Conservation (phyloP, 106 monocot genomes). For the Dendrobium officinale region DNA sequence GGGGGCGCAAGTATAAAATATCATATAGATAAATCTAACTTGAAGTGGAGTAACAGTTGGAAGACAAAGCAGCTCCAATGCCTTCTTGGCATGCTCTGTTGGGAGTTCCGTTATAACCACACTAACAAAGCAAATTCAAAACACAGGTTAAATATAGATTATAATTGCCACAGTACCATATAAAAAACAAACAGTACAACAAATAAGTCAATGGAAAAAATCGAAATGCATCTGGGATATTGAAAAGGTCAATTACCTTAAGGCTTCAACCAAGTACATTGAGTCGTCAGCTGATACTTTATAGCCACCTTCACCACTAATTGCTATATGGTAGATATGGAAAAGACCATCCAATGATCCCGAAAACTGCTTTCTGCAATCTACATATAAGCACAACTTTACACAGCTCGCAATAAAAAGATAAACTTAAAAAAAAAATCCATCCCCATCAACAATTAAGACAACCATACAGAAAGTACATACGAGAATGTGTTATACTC, state of each 20-base stretch:
- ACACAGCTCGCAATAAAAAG: background rate
- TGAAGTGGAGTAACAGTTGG: conserved; percentile 65
- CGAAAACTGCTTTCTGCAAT: conserved; percentile 71
- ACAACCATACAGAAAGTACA: background rate
- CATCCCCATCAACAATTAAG: background rate
- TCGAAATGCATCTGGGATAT: background rate
- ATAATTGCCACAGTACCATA: background rate
- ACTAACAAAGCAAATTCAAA: conserved; percentile 32
- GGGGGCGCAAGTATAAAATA: background rate
- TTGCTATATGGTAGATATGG: conserved; percentile 79
- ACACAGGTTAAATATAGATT: background rate
- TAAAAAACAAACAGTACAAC: background rate
- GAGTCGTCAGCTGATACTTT: conserved; percentile 83
- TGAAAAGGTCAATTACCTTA: conserved; percentile 44
- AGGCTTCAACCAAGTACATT: conserved; percentile 87
- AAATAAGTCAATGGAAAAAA: conserved; percentile 1
- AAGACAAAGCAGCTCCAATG: conserved; percentile 70
- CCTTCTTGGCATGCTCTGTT: conserved; percentile 66
- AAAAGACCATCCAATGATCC: conserved; percentile 86
- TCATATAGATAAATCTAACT: conserved; percentile 21
- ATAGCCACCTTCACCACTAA: conserved; percentile 91
- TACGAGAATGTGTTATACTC: background rate
- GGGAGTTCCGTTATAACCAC: conserved; percentile 79
- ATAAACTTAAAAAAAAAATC: background rate
- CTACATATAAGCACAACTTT: conserved; percentile 20